Evolutionary conservation across 2,329 filamentous ascomycete species (phyloP), one percentile per base, ranked within the genome.

Genomic region (Epichloe amarillans): DNA sequence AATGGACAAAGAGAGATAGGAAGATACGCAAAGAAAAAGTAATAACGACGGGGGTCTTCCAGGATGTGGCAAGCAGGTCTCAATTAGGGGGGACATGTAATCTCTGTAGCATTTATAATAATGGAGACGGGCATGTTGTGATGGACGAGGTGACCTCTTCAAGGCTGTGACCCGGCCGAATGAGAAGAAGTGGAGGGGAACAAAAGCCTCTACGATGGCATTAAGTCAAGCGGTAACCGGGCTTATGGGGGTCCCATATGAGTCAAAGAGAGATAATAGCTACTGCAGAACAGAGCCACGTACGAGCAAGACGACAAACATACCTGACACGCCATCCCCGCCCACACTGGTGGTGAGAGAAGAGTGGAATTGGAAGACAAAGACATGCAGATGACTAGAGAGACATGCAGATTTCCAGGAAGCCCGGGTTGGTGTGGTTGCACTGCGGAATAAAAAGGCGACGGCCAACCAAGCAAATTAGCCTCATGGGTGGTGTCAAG

Each of bases 111-210:
- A 7, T 33, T n/a, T 37, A 44, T 47, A 36, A 42, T 15, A 39
- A 19, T 21, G 15, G 33, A 8, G 26, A 14, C n/a, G 19, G 49
- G 26, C 8, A 38, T 30, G 50, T 3, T n/a, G 39, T 36, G 33
- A 46, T 40, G 39, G 35, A 12, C 44, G 36, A 30, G 23, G 33
- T 21, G 17, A 14, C 15, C 45, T 30, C 30, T 30, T 30, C 11
- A 47, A 47, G 39, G 39, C 49, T 47, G 38, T 47, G 49, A 47
- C 44, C 49, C 30, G 44, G 49, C 38, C 44, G 44, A 47, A 26
- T 30, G 39, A 30, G 44, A 47, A 47, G 21, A 36, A 30, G 19
- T 40, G 35, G 5, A 23, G 8, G 12, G 12, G 12, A 44, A 8
- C 36, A 26, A 44, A 39, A 36, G 48, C 30, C 8, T 30, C 42